Evolutionary conservation across 1,284 basidiomycete genomes (phyloP).

Genomic region (Cronartium quercuum): DNA sequence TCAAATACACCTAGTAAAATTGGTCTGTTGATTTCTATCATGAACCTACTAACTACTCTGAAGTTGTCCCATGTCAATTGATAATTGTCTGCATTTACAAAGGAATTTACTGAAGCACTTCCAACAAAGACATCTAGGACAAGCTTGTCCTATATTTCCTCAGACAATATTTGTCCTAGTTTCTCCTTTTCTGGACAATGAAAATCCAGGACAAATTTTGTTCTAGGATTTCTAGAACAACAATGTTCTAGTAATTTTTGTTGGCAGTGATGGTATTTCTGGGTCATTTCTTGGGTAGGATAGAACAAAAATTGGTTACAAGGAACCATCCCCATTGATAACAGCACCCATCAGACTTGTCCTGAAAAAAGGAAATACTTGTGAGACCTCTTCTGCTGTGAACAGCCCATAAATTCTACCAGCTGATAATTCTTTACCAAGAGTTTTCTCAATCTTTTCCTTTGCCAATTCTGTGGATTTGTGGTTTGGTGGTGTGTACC

Average conservation of each 20-base stretch:
- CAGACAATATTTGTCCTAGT: too few species aligned
- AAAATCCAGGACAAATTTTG: too few species aligned
- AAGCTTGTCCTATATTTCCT: too few species aligned
- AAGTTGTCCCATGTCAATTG: neutral
- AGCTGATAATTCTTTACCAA: neutral
- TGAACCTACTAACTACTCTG: neutral
- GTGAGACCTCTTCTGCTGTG: neutral
- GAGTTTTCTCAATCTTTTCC: neutral
- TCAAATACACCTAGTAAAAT: neutral
- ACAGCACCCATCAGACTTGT: neutral
- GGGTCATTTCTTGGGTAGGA: neutral
- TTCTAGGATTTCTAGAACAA: too few species aligned
- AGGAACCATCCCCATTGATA: neutral
- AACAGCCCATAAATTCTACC: neutral
- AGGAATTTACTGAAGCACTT: slow-evolving; percentile 3
- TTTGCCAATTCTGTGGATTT: neutral
- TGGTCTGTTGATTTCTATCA: too few species aligned
- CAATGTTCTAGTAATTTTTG: too few species aligned
- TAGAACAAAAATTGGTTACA: neutral
- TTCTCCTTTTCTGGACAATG: too few species aligned
- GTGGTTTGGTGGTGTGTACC: neutral
- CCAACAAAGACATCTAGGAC: too few species aligned
- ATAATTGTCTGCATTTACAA: neutral
- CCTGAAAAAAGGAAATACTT: neutral
- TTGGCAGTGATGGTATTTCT: too few species aligned